Base-by-base conservation (phyloP, 306 rosid species). In the Dicorynia guianensis region DNA sequence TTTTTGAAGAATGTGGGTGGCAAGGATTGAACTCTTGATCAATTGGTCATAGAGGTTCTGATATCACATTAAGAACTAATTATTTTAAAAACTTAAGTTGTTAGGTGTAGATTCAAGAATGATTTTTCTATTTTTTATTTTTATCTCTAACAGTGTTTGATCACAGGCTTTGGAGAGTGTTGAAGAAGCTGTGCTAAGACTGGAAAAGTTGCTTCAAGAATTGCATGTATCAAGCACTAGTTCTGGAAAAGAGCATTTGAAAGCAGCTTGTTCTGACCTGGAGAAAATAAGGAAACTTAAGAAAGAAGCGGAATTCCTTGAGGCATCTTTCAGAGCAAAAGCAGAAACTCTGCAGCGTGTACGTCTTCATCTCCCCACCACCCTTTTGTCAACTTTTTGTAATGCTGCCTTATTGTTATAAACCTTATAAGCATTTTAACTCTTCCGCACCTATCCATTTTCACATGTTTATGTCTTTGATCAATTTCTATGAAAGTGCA, bases 191-290 rank as follows among this genome's bases (percentile, higher is more conserved):
- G 67, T 96, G 60, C 57, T 82, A 81, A 88, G 86, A 76, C 93
- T 96, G n/a, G 99, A 96, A 85, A 89, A 84, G 75, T 83, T 96
- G 93, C 96, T 96, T 81, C 97, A 90, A 83, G 93, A 90, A 85
- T 84, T 92, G 87, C 96, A 96, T 59, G 84, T 82, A 63, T 90
- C 99, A 69, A 92, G 87, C 77, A 79, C 96, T 18, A 83, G 82
- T 80, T 83, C 96, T 65, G 98, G 97, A 76, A 96, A 89, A 85
- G 98, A 96, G 89, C 93, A 96, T 81, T 76, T 96, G 75, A 85
- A 96, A 88, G 99, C 97, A 53, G 98, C 99, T 74, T 96, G 99
- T 84, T 90, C 99, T 25, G 98, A 96, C 90, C 94, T 96, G 81
- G 97, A 96, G 80, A 92, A 89, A 82, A 90, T 96, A 81, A 25